Evolutionary conservation across 1,139 yeast genomes (phyloP).

Genomic region (Keqinozyma sinolaborantium): DNA sequence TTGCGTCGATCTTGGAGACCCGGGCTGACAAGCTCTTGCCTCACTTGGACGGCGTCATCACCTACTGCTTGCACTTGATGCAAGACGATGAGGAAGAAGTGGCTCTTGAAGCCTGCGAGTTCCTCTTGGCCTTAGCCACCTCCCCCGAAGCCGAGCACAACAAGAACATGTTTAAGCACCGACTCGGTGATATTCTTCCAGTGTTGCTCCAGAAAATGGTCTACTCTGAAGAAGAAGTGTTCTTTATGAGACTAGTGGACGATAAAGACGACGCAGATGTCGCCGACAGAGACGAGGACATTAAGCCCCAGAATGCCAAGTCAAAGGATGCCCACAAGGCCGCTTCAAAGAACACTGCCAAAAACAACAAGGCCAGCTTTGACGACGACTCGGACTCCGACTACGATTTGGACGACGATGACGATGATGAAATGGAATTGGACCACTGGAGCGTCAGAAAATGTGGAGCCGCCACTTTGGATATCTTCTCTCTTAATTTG

Average conservation of each 20-base stretch:
- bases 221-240: conserved; percentile 77
- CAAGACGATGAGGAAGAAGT: conserved; percentile 63
- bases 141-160: conserved; percentile 45
- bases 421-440: conserved; percentile 56
- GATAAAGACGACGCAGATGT: conserved; percentile 62
- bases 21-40: conserved; percentile 80
- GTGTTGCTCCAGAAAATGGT: conserved; percentile 80
- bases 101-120: conserved; percentile 91
- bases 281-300: conserved; percentile 85
- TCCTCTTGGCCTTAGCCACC: conserved; percentile 73
- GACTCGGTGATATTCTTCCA: conserved; percentile 65
- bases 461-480: conserved; percentile 92
- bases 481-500: conserved; percentile 64
- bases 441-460: conserved; percentile 90
- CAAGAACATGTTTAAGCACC: conserved; percentile 48
- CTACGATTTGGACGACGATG: conserved; percentile 60
- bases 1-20: conserved; percentile 68
- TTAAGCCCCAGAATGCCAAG: conserved; percentile 72
- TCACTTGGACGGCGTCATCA: conserved; percentile 80
- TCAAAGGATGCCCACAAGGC: conserved; percentile 60
- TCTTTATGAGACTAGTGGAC: conserved; percentile 66
- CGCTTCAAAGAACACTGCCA: conserved; percentile 11
- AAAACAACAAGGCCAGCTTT: conserved; percentile 7
- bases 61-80: conserved; percentile 80
- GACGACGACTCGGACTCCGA: conserved; percentile 39